Evolutionary conservation across 1,284 basidiomycete genomes (phyloP).

Genomic region (Ceratobasidium theobromae): DNA sequence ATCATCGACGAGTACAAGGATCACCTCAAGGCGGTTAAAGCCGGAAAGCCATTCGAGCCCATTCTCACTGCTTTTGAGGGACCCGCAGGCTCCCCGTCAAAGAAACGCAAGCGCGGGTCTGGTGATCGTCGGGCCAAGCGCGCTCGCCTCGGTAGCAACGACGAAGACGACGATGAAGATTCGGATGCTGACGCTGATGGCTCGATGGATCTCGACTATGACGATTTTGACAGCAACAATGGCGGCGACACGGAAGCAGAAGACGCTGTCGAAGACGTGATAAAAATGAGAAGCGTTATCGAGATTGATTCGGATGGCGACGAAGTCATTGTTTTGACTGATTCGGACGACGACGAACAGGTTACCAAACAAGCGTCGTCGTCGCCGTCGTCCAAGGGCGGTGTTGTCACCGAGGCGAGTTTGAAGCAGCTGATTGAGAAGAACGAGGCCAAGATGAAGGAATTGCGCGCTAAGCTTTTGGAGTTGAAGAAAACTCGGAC

Average conservation of each 20-base stretch:
- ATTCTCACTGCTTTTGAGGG: conserved; percentile 45
- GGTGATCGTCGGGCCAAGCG: conserved; percentile 51
- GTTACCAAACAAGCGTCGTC: background rate
- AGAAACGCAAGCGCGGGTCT: conserved; percentile 54
- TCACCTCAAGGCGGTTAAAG: conserved; percentile 53
- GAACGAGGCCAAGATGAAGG: conserved; percentile 48
- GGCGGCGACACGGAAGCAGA: conserved; percentile 32
- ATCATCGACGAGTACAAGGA: conserved; percentile 49
- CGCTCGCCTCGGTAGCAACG: conserved; percentile 37
- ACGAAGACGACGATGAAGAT: conserved; percentile 39
- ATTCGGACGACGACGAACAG: conserved; percentile 21
- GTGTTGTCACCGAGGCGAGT: conserved; percentile 51
- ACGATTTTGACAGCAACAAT: background rate
- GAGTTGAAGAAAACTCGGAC: conserved; percentile 50
- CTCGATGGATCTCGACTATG: conserved; percentile 2
- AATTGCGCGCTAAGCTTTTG: conserved; percentile 45
- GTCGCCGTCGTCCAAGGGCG: conserved; percentile 37
- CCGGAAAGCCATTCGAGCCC: conserved; percentile 50
- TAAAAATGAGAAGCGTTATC: background rate
- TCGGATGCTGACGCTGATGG: conserved; percentile 38
- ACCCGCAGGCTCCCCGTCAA: conserved; percentile 40
- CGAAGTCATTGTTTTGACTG: conserved; percentile 38
- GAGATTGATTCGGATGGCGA: conserved; percentile 39
- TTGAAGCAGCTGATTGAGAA: conserved; percentile 52
- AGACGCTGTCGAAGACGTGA: conserved; percentile 14